Base-by-base conservation (phyloP, 2,329 filamentous ascomycete species). In the Diplodia corticola region DNA sequence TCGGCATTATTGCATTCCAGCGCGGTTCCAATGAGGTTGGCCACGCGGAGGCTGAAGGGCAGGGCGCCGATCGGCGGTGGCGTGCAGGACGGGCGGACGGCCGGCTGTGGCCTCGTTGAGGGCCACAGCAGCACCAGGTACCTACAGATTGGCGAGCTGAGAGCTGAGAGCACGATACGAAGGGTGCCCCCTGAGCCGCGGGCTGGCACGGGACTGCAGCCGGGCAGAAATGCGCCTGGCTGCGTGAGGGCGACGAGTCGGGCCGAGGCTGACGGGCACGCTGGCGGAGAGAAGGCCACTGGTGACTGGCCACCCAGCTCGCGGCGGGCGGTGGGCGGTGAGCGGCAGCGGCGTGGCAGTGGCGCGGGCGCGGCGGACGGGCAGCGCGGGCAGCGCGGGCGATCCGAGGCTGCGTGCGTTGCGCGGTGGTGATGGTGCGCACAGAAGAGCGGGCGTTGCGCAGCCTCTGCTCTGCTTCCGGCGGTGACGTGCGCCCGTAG, bases 81-180 rank as follows among this genome's bases (percentile, higher is more conserved):
- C 83, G 49, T 91, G 88, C 69, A 94, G 83, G 13, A 94, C 88
- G 26, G 92, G n/a, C n/a, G n/a, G n/a, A n/a, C n/a, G n/a, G n/a
- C n/a, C n/a, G n/a, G n/a, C n/a, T n/a, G n/a, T 78, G 1, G 89
- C 90, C 79, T 95, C 91, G 79, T 90, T 92, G 72, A 94, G 78
- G 65, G 89, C 87, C 93, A 91, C 67, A 91, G 85, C 46, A 93
- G 77, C n/a, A n/a, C n/a, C n/a, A n/a, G n/a, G n/a, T n/a, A n/a
- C n/a, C 79, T 93, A 94, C 69, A 93, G 81, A 77, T 92, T 93
- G 50, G 89, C 89, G 35, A 94, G 84, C 79, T 94, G 91, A 20
- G 35, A 94, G 84, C 79, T 94, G 91, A 20, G 88, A 87, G 86
- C 6, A 89, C 76, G 26, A 73, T 73, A 63, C 66, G 77, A 71